Conservation (phyloP, 768 basidiomycete genomes). For the Mycena venus region DNA sequence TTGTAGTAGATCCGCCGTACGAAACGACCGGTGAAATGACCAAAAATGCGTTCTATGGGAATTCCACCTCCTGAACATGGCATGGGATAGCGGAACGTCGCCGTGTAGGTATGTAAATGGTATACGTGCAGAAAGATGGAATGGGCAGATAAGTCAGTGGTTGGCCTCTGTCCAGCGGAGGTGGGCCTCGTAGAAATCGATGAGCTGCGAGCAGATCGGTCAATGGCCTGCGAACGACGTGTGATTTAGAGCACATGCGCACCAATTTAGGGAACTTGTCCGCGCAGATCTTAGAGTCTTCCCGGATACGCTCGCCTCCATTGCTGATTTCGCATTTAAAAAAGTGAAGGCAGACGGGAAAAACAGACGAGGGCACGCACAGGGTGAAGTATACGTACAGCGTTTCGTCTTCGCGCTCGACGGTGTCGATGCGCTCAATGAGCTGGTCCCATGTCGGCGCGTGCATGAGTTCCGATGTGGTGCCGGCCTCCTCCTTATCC, state of each 20-base stretch:
- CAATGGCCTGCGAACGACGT: constrained; percentile 1
- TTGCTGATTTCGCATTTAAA: constrained; percentile 50
- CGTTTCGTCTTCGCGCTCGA: constrained; percentile 67
- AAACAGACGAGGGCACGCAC: constrained; percentile 61
- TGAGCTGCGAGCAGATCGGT: constrained; percentile 60
- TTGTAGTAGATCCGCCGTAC: no score
- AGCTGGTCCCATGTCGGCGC: constrained; percentile 74
- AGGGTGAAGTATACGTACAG: constrained; percentile 79
- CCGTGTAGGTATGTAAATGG: neutral
- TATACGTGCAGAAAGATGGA: neutral
- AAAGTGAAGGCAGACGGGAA: constrained; percentile 15
- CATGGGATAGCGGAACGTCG: neutral
- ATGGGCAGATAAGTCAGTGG: neutral
- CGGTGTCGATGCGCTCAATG: constrained; percentile 76
- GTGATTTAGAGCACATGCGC: constrained; percentile 18
- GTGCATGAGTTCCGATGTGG: constrained; percentile 70
- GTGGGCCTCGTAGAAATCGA: constrained; percentile 78
- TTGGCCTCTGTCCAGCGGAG: constrained; percentile 66
- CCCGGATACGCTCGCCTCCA: constrained; percentile 64
- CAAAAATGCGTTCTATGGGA: neutral
- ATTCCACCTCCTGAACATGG: neutral
- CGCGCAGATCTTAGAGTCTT: constrained; percentile 64
- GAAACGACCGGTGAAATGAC: no score
- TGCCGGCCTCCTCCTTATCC: constrained; percentile 55
- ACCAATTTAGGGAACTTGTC: constrained; percentile 80